Conservation (phyloP, 1,284 basidiomycete genomes). For the Mycena sp. region DNA sequence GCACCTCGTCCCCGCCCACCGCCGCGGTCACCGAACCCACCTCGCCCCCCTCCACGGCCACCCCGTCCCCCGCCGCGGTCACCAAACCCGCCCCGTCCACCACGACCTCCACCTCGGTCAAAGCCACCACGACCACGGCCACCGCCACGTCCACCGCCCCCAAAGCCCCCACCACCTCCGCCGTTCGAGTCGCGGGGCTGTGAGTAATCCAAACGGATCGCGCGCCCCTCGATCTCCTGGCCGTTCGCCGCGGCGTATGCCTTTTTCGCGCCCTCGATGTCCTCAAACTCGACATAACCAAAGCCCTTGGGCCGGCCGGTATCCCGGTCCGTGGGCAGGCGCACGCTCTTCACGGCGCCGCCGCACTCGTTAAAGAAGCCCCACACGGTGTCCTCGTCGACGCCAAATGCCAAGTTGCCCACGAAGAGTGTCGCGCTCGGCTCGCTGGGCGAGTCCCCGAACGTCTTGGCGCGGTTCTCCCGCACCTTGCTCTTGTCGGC, state of each 20-base stretch:
- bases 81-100: constrained; percentile 48
- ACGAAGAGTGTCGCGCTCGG: constrained; percentile 88
- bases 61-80: constrained; percentile 51
- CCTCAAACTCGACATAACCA: constrained; percentile 95
- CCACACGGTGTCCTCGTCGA: constrained; percentile 91
- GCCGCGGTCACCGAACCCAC: constrained; percentile 50
- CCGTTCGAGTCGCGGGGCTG: constrained; percentile 79
- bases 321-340: constrained; percentile 94
- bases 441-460: constrained; percentile 76
- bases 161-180: constrained; percentile 58
- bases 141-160: constrained; percentile 47
- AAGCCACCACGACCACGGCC: constrained; percentile 53
- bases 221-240: constrained; percentile 85
- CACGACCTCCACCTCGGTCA: constrained; percentile 57
- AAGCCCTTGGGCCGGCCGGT: constrained; percentile 94
- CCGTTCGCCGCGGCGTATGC: constrained; percentile 81
- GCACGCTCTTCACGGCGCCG: constrained; percentile 78
- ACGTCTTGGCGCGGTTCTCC: constrained; percentile 82
- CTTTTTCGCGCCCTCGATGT: constrained; percentile 83
- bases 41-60: constrained; percentile 55
- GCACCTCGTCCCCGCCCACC: constrained; percentile 50
- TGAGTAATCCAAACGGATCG: constrained; percentile 89
- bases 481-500: constrained; percentile 62
- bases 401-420: constrained; percentile 88
- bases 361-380: constrained; percentile 92